Percentiles rank a stretch among this genome's conserved stretches.
phyloP scores from a whole-genome alignment of 106 monocot species.

The Allium sativum region DNA sequence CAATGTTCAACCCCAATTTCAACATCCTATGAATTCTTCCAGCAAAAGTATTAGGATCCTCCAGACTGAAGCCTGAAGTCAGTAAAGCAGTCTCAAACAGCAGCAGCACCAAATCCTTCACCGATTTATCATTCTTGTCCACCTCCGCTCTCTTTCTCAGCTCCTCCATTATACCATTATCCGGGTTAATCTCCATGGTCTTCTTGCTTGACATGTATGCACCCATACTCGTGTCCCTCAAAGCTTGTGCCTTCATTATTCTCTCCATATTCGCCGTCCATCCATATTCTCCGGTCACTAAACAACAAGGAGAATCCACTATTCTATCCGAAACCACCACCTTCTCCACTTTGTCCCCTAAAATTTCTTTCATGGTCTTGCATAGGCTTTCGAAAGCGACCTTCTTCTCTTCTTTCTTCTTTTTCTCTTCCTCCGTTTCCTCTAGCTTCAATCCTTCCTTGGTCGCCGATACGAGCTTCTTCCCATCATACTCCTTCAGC shows the following conservation, averaged over 20 bases:
- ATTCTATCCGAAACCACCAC: slow-evolving; percentile 35
- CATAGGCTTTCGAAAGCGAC: slow-evolving; percentile 24
- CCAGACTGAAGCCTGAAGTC: slow-evolving; percentile 13
- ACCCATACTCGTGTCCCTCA: slow-evolving; percentile 33
- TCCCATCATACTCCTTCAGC: slow-evolving; percentile 39
- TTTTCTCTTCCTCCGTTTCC: slow-evolving; percentile 41
- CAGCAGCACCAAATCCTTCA: slow-evolving; percentile 30
- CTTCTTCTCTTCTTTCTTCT: slow-evolving; percentile 24
- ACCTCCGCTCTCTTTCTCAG: slow-evolving; percentile 24
- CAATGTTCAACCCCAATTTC: slow-evolving; percentile 28
- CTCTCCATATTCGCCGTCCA: slow-evolving; percentile 52
- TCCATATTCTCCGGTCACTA: slow-evolving; percentile 38
- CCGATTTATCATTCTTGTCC: slow-evolving; percentile 34
- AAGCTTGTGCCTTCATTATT: slow-evolving; percentile 42
- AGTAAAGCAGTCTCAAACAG: slow-evolving; percentile 25
- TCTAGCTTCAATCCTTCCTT: slow-evolving; percentile 41
- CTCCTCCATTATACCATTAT: slow-evolving; percentile 30
- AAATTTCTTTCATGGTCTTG: slow-evolving; percentile 34
- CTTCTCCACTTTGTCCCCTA: slow-evolving; percentile 45
- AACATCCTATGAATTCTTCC: slow-evolving; percentile 34
- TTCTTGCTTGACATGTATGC: slow-evolving; percentile 45
- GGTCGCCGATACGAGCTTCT: slow-evolving; percentile 36
- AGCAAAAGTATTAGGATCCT: slow-evolving; percentile 32
- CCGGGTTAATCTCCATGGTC: slow-evolving; percentile 43
- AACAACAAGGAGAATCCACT: slow-evolving; percentile 26